Conservation (phyloP, 768 basidiomycete genomes). For the Collybia sp. region DNA sequence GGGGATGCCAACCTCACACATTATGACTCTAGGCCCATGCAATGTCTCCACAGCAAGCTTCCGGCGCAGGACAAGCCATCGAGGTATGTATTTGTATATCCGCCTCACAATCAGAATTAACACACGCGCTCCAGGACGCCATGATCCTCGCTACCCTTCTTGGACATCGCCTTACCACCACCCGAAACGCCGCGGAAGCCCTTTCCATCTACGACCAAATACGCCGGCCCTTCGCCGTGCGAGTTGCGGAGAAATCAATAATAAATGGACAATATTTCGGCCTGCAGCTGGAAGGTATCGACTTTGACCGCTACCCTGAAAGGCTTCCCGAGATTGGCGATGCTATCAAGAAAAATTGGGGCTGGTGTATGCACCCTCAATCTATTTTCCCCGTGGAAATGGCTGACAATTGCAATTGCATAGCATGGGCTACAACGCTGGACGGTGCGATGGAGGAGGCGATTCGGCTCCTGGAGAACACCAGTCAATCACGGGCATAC, state of each 20-base stretch:
- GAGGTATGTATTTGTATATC: background rate
- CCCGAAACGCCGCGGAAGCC: conserved; percentile 33
- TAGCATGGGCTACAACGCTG: background rate
- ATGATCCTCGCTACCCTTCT: conserved; percentile 40
- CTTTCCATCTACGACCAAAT: conserved; percentile 45
- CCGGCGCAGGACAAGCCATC: conserved; percentile 32
- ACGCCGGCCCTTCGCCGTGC: conserved; percentile 39
- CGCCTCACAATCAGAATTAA: background rate
- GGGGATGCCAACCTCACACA: background rate
- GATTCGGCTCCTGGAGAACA: background rate
- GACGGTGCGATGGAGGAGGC: background rate
- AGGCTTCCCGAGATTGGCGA: conserved; percentile 34
- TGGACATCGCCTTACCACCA: conserved; percentile 36
- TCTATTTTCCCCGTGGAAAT: too few species aligned
- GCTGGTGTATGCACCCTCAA: conserved; percentile 31
- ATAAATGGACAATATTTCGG: conserved; percentile 38
- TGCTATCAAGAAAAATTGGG: conserved; percentile 47
- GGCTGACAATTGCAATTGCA: too few species aligned
- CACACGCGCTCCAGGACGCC: conserved; percentile 37
- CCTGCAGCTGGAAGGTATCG: conserved; percentile 24
- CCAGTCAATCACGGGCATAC: too few species aligned
- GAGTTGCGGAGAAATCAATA: conserved; percentile 33
- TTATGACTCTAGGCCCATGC: conserved; percentile 46
- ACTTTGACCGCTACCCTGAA: conserved; percentile 23
- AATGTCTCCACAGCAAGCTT: conserved; percentile 50